Conservation (phyloP, 1,139 yeast species). For the Taphrina pruni region DNA sequence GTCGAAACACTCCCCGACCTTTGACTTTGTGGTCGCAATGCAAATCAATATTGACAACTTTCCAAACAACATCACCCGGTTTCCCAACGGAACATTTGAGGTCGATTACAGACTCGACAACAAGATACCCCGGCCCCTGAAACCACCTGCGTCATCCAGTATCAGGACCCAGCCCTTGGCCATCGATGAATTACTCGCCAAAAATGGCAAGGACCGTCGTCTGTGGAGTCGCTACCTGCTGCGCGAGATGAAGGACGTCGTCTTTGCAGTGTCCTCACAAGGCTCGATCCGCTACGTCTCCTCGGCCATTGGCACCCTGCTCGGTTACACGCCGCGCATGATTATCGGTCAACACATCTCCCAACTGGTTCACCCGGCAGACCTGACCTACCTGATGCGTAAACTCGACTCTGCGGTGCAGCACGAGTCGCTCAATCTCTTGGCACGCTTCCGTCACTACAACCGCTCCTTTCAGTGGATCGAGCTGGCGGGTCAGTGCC, state of each 20-base stretch:
- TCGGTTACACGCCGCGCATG: constrained; percentile 42
- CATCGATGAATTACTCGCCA: constrained; percentile 3
- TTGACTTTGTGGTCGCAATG: constrained; percentile 27
- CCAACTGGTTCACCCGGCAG: constrained; percentile 41
- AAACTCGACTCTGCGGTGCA: constrained; percentile 34
- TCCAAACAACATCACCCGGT: constrained; percentile 21
- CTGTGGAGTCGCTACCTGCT: constrained; percentile 31
- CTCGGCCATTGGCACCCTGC: constrained; percentile 18
- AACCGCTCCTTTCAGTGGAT: constrained; percentile 41
- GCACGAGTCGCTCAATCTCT: constrained; percentile 30
- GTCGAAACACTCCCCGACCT: constrained; percentile 38
- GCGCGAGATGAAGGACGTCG: constrained; percentile 38
- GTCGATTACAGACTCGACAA: constrained; percentile 22
- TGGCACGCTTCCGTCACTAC: constrained; percentile 40
- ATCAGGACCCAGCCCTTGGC: neutral
- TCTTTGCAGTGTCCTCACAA: constrained; percentile 41
- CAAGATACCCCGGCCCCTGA: constrained; percentile 18
- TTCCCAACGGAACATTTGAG: constrained; percentile 6
- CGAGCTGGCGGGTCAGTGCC: constrained; percentile 39
- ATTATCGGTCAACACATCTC: constrained; percentile 37
- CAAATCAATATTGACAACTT: constrained; percentile 20
- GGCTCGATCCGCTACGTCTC: constrained; percentile 42
- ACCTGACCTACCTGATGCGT: constrained; percentile 41
- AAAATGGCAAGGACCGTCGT: neutral
- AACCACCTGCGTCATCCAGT: neutral